These are phyloP conservation scores for Udeniomyces megalosporus DNA, from an alignment of 768 basidiomycete species.

Conservation along the genomic window DNA sequence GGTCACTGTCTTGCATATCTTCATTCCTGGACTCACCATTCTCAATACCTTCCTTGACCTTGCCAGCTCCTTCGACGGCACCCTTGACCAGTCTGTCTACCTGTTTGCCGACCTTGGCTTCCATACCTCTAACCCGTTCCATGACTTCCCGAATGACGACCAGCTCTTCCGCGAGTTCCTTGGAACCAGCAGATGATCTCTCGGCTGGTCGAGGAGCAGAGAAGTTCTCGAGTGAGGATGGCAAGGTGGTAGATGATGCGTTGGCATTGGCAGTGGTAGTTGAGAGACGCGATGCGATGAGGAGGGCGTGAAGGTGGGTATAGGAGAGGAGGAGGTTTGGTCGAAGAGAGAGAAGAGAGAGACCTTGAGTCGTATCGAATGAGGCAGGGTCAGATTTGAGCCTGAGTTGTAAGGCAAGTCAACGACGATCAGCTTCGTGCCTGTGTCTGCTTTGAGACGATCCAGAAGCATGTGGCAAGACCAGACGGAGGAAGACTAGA, in stretches of 20 bases:
- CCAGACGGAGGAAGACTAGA: too few species aligned
- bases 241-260: conserved; percentile 41
- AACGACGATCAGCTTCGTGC: too few species aligned
- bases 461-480: too few species aligned
- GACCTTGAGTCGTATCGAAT: conserved; percentile 40
- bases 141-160: conserved; percentile 65
- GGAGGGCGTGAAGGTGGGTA: conserved; percentile 60
- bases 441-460: too few species aligned
- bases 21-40: conserved; percentile 24
- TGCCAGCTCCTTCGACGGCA: conserved; percentile 42
- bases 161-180: conserved; percentile 59
- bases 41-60: conserved; percentile 21
- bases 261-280: conserved; percentile 29
- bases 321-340: conserved; percentile 71
- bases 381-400: conserved; percentile 5
- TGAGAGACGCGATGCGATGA: conserved; percentile 27
- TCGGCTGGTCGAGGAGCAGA: conserved; percentile 1
- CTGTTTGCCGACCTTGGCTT: conserved; percentile 80
- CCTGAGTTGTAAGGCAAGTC: not conserved
- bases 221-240: conserved; percentile 30
- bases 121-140: conserved; percentile 73
- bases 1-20: not conserved
- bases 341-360: conserved; percentile 79
- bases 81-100: conserved; percentile 75
- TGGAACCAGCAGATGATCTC: not conserved